These are phyloP conservation scores for Trichopus zeylanicus DNA, from an alignment of 116 monocot genomes.

Conservation along the genomic window DNA sequence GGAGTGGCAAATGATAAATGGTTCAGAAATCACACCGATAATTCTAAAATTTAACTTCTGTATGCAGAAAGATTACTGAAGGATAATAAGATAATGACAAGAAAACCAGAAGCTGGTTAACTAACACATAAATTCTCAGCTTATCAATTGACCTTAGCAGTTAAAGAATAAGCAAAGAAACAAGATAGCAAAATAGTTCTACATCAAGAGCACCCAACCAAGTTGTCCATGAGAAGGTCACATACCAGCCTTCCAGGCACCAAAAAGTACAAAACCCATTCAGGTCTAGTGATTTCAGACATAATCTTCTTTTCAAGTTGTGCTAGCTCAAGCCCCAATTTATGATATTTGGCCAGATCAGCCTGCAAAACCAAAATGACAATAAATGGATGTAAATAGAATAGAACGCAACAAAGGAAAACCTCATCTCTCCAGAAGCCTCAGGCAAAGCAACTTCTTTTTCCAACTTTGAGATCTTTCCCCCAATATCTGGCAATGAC, in stretches of 20 bases:
- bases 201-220: background rate
- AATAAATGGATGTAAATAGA: background rate
- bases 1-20: no score
- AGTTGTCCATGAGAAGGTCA: background rate
- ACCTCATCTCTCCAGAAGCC: slow-evolving; percentile 82
- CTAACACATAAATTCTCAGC: background rate
- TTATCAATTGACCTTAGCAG: background rate
- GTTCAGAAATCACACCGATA: no score
- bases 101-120: background rate
- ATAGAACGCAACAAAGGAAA: background rate
- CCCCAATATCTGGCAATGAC: slow-evolving; percentile 77
- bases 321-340: slow-evolving; percentile 66
- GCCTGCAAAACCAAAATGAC: slow-evolving; percentile 28
- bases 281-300: slow-evolving; percentile 92
- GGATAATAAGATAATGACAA: no score
- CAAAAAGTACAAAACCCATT: slow-evolving; percentile 76
- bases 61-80: no score
- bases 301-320: slow-evolving; percentile 90
- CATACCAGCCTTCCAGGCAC: slow-evolving; percentile 75
- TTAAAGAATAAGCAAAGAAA: background rate
- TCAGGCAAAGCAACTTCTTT: slow-evolving; percentile 84
- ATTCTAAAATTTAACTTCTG: no score
- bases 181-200: background rate
- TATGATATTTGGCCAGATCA: slow-evolving; percentile 88
- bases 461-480: slow-evolving; percentile 70